phyloP scores from a whole-genome alignment of 306 rosid genomes.

The Echinosophora koreensis region DNA sequence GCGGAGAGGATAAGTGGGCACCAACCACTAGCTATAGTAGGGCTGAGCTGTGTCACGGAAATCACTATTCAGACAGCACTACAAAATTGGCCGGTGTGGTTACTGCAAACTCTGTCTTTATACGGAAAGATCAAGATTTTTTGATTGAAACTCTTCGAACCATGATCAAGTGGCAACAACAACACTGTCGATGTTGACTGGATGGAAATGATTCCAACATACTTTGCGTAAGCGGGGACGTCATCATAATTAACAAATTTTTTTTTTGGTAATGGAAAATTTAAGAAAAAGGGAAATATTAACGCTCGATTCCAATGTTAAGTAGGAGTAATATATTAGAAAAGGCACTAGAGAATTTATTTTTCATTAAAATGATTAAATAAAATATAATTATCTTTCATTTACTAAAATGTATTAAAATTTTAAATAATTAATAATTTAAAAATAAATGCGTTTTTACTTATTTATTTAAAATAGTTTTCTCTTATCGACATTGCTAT shows the following conservation, averaged over 20 bases:
- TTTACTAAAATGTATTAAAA: too few relatives aligned
- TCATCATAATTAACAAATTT: slow-evolving; percentile 20
- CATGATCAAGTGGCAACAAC: not conserved
- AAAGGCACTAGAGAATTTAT: too few relatives aligned
- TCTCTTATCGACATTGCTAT: too few relatives aligned
- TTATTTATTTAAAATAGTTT: too few relatives aligned
- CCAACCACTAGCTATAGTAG: not conserved
- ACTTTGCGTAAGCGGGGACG: slow-evolving; percentile 45
- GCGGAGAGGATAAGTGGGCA: slow-evolving; percentile 39
- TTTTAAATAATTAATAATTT: too few relatives aligned
- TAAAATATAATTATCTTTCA: too few relatives aligned
- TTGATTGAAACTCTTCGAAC: not conserved
- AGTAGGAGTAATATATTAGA: too few relatives aligned
- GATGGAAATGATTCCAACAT: not conserved
- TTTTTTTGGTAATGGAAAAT: too few relatives aligned
- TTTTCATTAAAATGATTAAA: too few relatives aligned
- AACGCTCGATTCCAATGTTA: too few relatives aligned
- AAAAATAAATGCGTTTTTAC: too few relatives aligned
- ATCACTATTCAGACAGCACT: not conserved
- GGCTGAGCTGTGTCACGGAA: slow-evolving; percentile 18
- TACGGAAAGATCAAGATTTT: not conserved
- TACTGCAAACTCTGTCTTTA: slow-evolving; percentile 17
- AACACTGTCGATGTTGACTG: not conserved
- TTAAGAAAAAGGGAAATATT: too few relatives aligned
- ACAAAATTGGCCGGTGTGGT: not conserved